Conservation (phyloP, 2,329 filamentous ascomycete genomes). For the Bipolaris bicolor region DNA sequence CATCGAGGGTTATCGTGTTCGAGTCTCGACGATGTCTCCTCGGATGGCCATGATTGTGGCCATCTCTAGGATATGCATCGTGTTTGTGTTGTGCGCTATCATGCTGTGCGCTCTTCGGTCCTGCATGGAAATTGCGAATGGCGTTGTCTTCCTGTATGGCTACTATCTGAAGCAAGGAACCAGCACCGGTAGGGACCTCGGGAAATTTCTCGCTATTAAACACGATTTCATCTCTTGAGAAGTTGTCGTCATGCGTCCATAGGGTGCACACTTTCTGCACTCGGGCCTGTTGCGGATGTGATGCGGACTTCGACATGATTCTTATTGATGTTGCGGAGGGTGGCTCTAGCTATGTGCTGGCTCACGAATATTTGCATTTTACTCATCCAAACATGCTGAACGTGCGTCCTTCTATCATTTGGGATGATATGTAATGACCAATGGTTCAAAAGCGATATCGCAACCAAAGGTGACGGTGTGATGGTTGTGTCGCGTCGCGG, state of each 20-base stretch:
- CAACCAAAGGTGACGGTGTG: not conserved
- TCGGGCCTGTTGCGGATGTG: conserved; percentile 31
- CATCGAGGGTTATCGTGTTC: conserved; percentile 45
- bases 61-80: conserved; percentile 23
- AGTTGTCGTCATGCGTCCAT: conserved; percentile 72
- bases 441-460: not conserved
- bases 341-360: conserved; percentile 6
- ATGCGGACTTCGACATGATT: conserved; percentile 41
- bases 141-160: conserved; percentile 61
- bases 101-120: conserved; percentile 31
- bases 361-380: conserved; percentile 6
- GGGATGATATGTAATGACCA: not conserved
- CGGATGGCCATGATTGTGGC: conserved; percentile 21
- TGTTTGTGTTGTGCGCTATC: conserved; percentile 40
- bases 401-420: conserved; percentile 6
- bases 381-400: conserved; percentile 3
- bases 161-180: conserved; percentile 75
- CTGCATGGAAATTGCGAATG: conserved; percentile 54
- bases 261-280: conserved; percentile 56
- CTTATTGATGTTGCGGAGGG: conserved; percentile 1
- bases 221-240: conserved; percentile 78
- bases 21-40: conserved; percentile 39
- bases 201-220: conserved; percentile 76
- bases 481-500: conserved; percentile 5
- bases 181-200: conserved; percentile 66